Conservation (phyloP, 2,329 filamentous ascomycete species). For the Hypoxylon sp. region DNA sequence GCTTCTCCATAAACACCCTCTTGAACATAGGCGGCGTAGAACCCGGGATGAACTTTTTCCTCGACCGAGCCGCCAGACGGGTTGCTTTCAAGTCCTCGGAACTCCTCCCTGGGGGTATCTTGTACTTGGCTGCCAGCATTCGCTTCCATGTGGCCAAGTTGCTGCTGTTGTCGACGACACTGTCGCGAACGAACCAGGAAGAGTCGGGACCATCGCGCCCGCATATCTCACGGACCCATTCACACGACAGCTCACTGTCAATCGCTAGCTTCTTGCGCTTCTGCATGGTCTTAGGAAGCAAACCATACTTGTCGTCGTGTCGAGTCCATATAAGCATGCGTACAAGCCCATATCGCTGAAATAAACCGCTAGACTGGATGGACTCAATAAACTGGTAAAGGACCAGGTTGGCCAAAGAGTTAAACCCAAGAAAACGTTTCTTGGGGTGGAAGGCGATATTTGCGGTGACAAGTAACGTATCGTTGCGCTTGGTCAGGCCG, state of each 20-base stretch:
- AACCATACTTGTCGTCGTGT: constrained; percentile 63
- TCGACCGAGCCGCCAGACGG: constrained; percentile 30
- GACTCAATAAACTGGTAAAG: constrained; percentile 68
- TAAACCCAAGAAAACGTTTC: constrained; percentile 59
- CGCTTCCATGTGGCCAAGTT: constrained; percentile 49
- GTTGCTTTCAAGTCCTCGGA: constrained; percentile 44
- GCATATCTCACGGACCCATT: constrained; percentile 68
- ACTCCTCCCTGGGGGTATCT: constrained; percentile 57
- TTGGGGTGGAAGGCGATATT: constrained; percentile 68
- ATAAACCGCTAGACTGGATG: constrained; percentile 65
- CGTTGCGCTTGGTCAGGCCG: constrained; percentile 65
- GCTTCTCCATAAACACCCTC: constrained; percentile 51
- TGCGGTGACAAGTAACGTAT: constrained; percentile 76
- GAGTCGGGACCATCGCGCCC: constrained; percentile 46
- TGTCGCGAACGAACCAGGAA: constrained; percentile 52
- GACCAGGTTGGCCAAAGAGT: constrained; percentile 65
- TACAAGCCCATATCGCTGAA: constrained; percentile 81
- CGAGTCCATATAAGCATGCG: constrained; percentile 80
- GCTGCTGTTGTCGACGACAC: constrained; percentile 58
- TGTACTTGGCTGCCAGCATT: constrained; percentile 57
- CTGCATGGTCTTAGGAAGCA: constrained; percentile 68
- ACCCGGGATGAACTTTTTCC: constrained; percentile 26
- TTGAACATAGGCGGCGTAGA: constrained; percentile 42
- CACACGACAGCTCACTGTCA: constrained; percentile 67
- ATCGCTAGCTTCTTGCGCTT: constrained; percentile 65